These are phyloP conservation scores for Mycena amicta DNA, from an alignment of 768 basidiomycete species.

Conservation along the genomic window DNA sequence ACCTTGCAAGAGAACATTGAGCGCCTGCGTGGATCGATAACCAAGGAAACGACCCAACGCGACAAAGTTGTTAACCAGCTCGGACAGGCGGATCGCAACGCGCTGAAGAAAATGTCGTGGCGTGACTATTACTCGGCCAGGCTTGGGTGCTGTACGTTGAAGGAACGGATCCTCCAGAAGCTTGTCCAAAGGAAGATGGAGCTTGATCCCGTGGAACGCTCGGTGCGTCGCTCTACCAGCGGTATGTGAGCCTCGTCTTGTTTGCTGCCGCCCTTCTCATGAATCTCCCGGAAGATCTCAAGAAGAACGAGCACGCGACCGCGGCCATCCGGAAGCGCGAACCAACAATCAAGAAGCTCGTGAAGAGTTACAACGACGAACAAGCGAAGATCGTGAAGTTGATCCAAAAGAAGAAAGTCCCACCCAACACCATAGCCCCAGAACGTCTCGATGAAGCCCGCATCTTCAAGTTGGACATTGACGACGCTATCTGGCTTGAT, in stretches of 20 bases:
- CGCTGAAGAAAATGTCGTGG: neutral
- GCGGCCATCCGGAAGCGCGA: neutral
- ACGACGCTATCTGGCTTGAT: neutral
- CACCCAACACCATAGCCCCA: too few species aligned
- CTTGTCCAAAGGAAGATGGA: neutral
- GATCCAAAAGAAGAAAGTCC: neutral
- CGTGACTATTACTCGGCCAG: neutral
- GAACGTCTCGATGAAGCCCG: neutral
- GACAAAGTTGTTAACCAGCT: neutral
- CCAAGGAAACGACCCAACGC: neutral
- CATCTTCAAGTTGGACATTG: neutral
- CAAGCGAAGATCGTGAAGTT: neutral
- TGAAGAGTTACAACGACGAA: neutral
- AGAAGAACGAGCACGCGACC: neutral
- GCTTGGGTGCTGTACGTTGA: neutral
- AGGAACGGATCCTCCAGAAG: neutral
- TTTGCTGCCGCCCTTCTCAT: neutral
- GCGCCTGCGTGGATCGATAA: neutral
- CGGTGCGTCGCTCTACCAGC: neutral
- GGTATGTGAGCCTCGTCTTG: neutral
- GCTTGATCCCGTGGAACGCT: neutral
- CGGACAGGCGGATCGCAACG: neutral
- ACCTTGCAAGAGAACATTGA: neutral
- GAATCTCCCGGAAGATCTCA: neutral
- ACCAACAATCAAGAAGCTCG: neutral